phyloP scores from a whole-genome alignment of 129 eudicot genomes.

The Rutidosis leptorrhynchoides region DNA sequence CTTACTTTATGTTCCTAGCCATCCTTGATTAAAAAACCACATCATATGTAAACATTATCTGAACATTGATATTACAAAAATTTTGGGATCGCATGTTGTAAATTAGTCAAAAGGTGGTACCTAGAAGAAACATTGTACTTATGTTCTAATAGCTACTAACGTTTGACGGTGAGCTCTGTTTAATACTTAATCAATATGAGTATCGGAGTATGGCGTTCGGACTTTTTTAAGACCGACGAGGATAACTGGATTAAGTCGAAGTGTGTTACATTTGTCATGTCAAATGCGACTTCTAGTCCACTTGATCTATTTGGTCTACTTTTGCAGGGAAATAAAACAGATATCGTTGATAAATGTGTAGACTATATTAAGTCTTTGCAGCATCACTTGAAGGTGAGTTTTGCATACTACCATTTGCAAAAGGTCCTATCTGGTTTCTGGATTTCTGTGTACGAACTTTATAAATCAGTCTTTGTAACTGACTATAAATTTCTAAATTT shows the following conservation, averaged over 20 bases:
- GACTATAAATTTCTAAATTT: not conserved
- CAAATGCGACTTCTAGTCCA: not conserved
- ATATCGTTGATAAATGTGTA: conserved; percentile 43
- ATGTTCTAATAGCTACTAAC: not conserved
- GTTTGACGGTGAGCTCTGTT: not conserved
- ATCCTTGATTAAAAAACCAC: not conserved
- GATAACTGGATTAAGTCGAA: conserved; percentile 14
- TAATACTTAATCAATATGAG: conserved; percentile 5
- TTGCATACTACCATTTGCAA: conserved; percentile 2
- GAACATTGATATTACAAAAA: not conserved
- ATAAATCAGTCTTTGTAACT: not conserved
- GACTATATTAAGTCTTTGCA: conserved; percentile 55
- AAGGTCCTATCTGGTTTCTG: not conserved
- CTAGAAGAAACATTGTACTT: not conserved
- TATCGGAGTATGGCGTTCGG: not conserved
- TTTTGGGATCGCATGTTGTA: not conserved
- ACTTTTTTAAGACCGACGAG: conserved; percentile 9
- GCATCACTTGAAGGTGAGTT: conserved; percentile 52
- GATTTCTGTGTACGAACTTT: not conserved
- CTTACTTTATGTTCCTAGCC: not conserved
- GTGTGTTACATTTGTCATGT: not conserved
- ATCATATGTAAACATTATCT: conserved; percentile 8
- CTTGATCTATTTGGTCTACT: not conserved
- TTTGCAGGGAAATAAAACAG: conserved; percentile 43
- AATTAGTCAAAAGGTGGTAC: conserved; percentile 4